phyloP scores from a whole-genome alignment of 352 stramenopile species.

The Phytophthora sp. region DNA sequence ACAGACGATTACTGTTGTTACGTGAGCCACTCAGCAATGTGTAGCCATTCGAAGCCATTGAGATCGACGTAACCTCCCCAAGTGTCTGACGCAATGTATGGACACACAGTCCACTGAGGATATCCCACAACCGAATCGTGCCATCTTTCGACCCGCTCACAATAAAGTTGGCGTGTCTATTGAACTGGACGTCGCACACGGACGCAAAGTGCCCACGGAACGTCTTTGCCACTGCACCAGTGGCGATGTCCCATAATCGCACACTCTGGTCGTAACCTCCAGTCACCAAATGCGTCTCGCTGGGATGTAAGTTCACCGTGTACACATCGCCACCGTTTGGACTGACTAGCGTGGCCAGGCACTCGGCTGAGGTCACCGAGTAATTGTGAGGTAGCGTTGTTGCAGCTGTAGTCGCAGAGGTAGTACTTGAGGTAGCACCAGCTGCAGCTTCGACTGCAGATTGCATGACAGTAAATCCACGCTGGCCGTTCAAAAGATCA shows the following conservation, averaged over 20 bases:
- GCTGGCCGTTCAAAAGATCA: slow-evolving; percentile 37
- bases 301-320: slow-evolving; percentile 85
- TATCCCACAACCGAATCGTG: slow-evolving; percentile 88
- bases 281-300: slow-evolving; percentile 87
- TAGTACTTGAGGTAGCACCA: slow-evolving; percentile 20
- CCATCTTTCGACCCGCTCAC: slow-evolving; percentile 88
- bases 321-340: slow-evolving; percentile 80
- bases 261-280: slow-evolving; percentile 90
- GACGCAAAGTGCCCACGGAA: slow-evolving; percentile 83
- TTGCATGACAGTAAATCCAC: slow-evolving; percentile 41
- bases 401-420: slow-evolving; percentile 27
- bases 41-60: slow-evolving; percentile 83
- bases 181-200: slow-evolving; percentile 89
- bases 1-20: slow-evolving; percentile 90
- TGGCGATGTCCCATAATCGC: slow-evolving; percentile 85
- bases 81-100: slow-evolving; percentile 86
- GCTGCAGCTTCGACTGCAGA: slow-evolving; percentile 25
- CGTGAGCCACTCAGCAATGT: slow-evolving; percentile 81
- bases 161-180: slow-evolving; percentile 87
- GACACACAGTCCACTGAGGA: slow-evolving; percentile 86
- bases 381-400: slow-evolving; percentile 42
- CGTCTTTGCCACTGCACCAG: slow-evolving; percentile 70
- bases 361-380: slow-evolving; percentile 52
- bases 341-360: slow-evolving; percentile 57
- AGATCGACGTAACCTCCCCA: slow-evolving; percentile 87